Base-by-base conservation (phyloP, 176 grass and related monocot species). In the Oryza nivara region DNA sequence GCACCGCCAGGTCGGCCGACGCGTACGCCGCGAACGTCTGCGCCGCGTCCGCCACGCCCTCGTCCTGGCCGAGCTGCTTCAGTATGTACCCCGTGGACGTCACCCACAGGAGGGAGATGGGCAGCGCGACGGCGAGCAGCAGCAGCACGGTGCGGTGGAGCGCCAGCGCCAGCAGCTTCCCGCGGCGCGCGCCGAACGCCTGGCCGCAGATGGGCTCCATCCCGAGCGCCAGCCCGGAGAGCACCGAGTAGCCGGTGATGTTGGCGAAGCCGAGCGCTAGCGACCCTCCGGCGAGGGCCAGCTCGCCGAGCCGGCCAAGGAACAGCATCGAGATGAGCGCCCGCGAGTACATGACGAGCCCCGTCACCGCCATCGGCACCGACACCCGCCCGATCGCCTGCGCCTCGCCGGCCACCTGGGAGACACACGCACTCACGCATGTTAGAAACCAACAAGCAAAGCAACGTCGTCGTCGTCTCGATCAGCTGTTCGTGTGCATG, bases 171-270 rank as follows among this genome's bases (percentile, higher is more conserved):
- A 96, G 93, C 22, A 99, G 81, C 72, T 92, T 90, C 3, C 88
- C 83, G 0, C 82, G 91, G 7, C 85, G 81, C 17, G 93, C 97
- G 13, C 97, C 97, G 77, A 92, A 96, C 20, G 97, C 97, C 89
- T 99, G 97, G 13, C 91, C 97, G 78, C 93, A 99, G 61, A 99
- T 92, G 63, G 97, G 97, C 86, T 99, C 97, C 97, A 99, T 99
- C 60, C 97, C 93, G 17, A 96, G 89, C 58, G 97, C 93, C 12
- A 99, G 88, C 0, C 96, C 97, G 0, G 93, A 94, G 28, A 99
- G 93, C 10, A 99, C 88, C 6, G 96, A 96, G 89, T 99, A 99
- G 20, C 96, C 96, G 1, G 96, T 99, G 86, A 99, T 99, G 73
- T 99, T 99, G 54, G 96, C 93, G 67, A 99, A 96, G 70, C 96